A percentile compares a stretch with the other conserved stretches of the same genome.
Conservation (phyloP, 306 rosid genomes). For the Rubus parviflorus region DNA sequence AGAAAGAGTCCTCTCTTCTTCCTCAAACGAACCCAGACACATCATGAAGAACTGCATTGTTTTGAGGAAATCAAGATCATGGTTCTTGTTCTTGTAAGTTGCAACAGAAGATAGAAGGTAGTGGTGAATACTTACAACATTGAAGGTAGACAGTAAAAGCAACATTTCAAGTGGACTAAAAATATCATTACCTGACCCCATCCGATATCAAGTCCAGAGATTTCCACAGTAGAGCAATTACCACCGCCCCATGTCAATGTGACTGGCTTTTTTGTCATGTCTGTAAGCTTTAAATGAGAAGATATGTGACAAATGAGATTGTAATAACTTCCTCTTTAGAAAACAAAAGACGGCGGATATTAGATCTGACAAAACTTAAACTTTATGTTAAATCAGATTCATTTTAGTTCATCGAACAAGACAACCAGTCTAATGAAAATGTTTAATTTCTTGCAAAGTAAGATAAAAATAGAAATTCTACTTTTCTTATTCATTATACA, state of each 20-base stretch:
- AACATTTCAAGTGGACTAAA: slow-evolving; percentile 8
- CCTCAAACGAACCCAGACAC: background rate
- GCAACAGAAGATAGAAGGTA: background rate
- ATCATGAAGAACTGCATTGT: background rate
- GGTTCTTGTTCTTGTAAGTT: background rate
- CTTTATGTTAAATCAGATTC: background rate
- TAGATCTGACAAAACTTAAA: background rate
- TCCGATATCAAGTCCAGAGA: slow-evolving; percentile 95
- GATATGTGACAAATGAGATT: slow-evolving; percentile 32
- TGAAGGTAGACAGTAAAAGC: background rate
- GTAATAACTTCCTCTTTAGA: slow-evolving; percentile 10
- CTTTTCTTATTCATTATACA: background rate
- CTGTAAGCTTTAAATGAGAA: slow-evolving; percentile 69
- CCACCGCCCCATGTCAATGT: slow-evolving; percentile 61
- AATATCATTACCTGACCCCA: slow-evolving; percentile 88
- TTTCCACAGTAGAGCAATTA: slow-evolving; percentile 72
- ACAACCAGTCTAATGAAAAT: background rate
- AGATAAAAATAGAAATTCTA: background rate
- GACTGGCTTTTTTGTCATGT: slow-evolving; percentile 55
- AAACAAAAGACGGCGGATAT: background rate
- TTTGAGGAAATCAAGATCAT: background rate
- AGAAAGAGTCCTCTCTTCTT: background rate
- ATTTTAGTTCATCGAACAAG: background rate
- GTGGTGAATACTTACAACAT: background rate
- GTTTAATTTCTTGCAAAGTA: background rate